Evolutionary conservation across 495 filamentous ascomycete species (phyloP).

Genomic region (Podospora sp.): DNA sequence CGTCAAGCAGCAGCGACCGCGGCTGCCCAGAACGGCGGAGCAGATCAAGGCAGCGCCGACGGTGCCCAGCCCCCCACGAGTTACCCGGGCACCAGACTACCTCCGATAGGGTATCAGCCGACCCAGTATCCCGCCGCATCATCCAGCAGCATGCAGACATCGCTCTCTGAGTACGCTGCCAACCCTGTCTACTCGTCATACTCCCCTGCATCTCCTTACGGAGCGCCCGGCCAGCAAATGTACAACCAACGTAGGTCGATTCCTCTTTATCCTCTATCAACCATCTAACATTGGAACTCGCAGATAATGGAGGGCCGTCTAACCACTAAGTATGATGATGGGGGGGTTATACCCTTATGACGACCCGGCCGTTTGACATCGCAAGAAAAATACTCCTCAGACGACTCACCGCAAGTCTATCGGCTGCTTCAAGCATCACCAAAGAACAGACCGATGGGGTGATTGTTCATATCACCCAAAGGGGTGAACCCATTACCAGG

Average conservation of each 20-base stretch:
- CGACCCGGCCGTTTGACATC: too few relatives aligned
- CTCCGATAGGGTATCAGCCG: conserved; percentile 82
- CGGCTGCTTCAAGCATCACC: too few relatives aligned
- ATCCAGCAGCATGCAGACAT: conserved; percentile 61
- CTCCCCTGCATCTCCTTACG: conserved; percentile 74
- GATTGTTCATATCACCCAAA: too few relatives aligned
- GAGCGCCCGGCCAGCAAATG: conserved; percentile 65
- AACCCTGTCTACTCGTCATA: conserved; percentile 60
- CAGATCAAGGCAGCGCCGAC: conserved; percentile 59
- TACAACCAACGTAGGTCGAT: conserved; percentile 70
- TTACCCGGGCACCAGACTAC: conserved; percentile 69
- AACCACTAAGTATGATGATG: not conserved
- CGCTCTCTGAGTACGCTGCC: conserved; percentile 63
- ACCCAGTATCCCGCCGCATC: conserved; percentile 69
- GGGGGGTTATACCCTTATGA: too few relatives aligned
- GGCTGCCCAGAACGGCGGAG: conserved; percentile 44
- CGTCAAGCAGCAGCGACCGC: conserved; percentile 64
- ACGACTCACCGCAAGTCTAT: too few relatives aligned
- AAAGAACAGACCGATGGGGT: too few relatives aligned
- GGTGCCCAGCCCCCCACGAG: conserved; percentile 60
- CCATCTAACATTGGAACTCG: not conserved
- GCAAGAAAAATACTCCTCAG: too few relatives aligned
- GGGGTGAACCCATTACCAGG: too few relatives aligned
- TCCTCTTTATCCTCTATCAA: not conserved
- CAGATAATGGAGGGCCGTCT: not conserved